Evolutionary conservation across 441 rosid species (phyloP).

Genomic region (Metrosideros polymorpha): DNA sequence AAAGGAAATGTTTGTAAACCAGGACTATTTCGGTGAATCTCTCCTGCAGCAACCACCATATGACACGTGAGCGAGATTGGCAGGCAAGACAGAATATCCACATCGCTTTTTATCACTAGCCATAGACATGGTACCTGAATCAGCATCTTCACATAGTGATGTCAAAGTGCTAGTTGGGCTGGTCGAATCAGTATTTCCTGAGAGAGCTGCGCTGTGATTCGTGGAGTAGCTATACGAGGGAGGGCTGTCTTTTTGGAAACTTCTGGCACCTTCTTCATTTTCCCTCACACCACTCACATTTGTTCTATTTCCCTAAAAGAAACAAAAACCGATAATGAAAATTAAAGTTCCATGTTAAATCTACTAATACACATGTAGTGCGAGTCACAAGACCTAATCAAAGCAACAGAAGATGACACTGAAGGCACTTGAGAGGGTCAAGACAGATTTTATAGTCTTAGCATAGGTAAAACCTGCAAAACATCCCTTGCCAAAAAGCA

Average conservation of each 20-base stretch:
- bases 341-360: neutral
- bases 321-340: neutral
- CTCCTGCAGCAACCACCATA: conserved; percentile 43
- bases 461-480: neutral
- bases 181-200: conserved; percentile 59
- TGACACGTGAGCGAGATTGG: conserved; percentile 7
- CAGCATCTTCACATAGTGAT: conserved; percentile 74
- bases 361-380: neutral
- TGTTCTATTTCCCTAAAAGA: conserved; percentile 57
- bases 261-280: conserved; percentile 21
- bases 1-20: conserved; percentile 19
- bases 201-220: conserved; percentile 27
- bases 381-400: neutral
- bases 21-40: conserved; percentile 53
- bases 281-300: conserved; percentile 38
- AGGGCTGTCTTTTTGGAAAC: conserved; percentile 31
- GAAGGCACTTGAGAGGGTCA: neutral
- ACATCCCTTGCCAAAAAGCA: neutral
- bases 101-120: neutral
- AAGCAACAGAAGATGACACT: neutral
- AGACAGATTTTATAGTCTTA: neutral
- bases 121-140: conserved; percentile 49
- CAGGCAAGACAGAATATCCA: neutral
- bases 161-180: conserved; percentile 77
- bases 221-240: conserved; percentile 30